Base-by-base conservation (phyloP, 1,139 yeast genomes). In the Pichia sp. region DNA sequence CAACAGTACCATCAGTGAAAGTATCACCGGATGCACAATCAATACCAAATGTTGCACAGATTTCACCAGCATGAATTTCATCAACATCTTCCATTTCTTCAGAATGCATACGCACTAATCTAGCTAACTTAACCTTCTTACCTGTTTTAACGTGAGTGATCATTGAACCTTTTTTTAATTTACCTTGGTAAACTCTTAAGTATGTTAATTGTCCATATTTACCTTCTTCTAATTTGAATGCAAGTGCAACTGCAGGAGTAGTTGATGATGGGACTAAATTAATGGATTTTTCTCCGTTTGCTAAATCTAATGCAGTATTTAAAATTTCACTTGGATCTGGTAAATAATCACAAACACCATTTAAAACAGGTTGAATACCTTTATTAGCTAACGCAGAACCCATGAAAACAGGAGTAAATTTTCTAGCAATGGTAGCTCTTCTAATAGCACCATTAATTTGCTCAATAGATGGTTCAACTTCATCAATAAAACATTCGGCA, bases 21-120 rank as follows among this genome's bases (percentile, higher is more conserved):
- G 97, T 88, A 62, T 91, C 98, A 60, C 99, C 99, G 9, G 98
- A 93, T n/a, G 97, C 83, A 74, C 99, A 91, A 64, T 93, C 98
- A 55, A 91, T 84, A 66, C 99, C 99, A 58, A 93, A 91, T 49
- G 98, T 91, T 41, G 99, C 99, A 69, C 99, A 93, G 56, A 91
- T 91, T 68, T 91, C 98, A 63, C 99, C 99, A 33, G 98, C 91
- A 22, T 94, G 93, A 57, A 87, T 85, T 68, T 88, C 96, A 41
- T 81, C 86, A 39, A 88, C 93, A 62, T 91, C 99, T 69, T 89
- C 96, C 96, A 89, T 87, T 64, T 91, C 98, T 51, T 89, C 87
- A 37, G 97, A 87, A 69, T 93, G 98, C 98, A 91, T 93, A 69
- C 97, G 83, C 41, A 89, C 98, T 57, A 91, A 73, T 61, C 98